Percentiles rank a stretch among this genome's conserved stretches.
Evolutionary conservation across 345 rosid genomes (phyloP).

Genomic region (Salix viminalis): DNA sequence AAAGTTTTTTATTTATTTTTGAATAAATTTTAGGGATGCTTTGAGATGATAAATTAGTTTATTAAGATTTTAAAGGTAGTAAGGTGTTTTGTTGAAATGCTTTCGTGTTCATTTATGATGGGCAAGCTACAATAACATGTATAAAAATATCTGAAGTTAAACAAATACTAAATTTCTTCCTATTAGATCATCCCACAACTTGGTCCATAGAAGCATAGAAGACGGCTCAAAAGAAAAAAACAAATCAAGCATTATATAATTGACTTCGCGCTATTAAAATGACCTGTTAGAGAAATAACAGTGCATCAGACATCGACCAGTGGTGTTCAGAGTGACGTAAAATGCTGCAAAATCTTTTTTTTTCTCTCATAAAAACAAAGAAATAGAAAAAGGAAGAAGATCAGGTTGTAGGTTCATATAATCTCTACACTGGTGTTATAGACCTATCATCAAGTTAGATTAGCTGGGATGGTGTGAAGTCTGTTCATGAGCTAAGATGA

Average conservation of each 20-base stretch:
- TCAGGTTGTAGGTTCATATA: not conserved
- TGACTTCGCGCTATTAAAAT: not conserved
- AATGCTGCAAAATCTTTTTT: slow-evolving; percentile 7
- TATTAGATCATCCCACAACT: not conserved
- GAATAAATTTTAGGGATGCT: no score
- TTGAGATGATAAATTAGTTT: no score
- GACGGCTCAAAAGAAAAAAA: not conserved
- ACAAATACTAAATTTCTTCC: not conserved
- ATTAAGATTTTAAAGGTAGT: no score
- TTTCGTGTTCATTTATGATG: no score
- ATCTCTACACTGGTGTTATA: no score
- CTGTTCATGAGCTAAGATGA: no score
- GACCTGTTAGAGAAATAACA: not conserved
- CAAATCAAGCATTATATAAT: not conserved
- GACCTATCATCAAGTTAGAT: no score
- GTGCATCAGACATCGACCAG: not conserved
- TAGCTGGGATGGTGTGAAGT: no score
- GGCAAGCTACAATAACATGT: no score
- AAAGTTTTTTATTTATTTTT: no score
- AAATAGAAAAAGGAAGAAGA: not conserved
- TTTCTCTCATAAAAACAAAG: not conserved
- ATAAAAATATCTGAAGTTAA: no score
- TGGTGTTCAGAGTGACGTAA: not conserved
- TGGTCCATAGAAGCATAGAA: not conserved
- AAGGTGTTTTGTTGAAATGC: no score